Percentiles rank a stretch among this genome's conserved stretches.
phyloP scores from a whole-genome alignment of 441 rosid species.

The Raphanus hybrid region DNA sequence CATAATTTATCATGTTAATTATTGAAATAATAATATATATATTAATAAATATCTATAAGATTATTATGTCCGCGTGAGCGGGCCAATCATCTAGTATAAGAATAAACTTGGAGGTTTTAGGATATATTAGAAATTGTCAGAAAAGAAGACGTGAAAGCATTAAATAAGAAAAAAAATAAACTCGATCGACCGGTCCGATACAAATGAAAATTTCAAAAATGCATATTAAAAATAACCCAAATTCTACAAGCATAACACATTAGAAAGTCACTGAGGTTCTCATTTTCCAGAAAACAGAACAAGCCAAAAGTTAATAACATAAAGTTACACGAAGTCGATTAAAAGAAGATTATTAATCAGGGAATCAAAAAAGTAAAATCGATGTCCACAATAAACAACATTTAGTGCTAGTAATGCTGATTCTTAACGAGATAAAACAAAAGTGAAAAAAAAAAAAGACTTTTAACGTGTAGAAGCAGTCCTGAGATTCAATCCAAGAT shows the following conservation, averaged over 20 bases:
- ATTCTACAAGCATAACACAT: background rate
- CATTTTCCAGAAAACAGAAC: slow-evolving; percentile 25
- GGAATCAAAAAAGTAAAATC: background rate
- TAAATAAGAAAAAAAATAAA: no score
- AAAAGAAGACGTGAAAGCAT: no score
- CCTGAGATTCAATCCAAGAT: slow-evolving; percentile 89
- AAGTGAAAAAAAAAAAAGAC: background rate
- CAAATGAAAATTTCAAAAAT: no score
- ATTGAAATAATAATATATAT: no score
- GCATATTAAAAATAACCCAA: no score
- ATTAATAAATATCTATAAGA: no score
- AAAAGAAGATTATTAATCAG: slow-evolving; percentile 25
- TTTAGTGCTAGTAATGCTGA: slow-evolving; percentile 16
- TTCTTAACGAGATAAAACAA: background rate
- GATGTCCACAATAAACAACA: background rate
- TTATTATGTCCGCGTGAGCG: no score
- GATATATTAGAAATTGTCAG: no score
- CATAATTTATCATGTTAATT: no score
- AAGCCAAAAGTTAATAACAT: slow-evolving; percentile 34
- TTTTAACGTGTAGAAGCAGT: slow-evolving; percentile 58
- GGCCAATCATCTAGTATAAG: no score
- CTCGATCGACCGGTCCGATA: no score
- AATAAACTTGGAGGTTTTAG: no score
- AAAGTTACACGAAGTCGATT: background rate
- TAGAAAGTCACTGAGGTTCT: slow-evolving; percentile 37